These are phyloP conservation scores for Aspergillus vadensis DNA, from an alignment of 2,329 filamentous ascomycete genomes.

Conservation along the genomic window DNA sequence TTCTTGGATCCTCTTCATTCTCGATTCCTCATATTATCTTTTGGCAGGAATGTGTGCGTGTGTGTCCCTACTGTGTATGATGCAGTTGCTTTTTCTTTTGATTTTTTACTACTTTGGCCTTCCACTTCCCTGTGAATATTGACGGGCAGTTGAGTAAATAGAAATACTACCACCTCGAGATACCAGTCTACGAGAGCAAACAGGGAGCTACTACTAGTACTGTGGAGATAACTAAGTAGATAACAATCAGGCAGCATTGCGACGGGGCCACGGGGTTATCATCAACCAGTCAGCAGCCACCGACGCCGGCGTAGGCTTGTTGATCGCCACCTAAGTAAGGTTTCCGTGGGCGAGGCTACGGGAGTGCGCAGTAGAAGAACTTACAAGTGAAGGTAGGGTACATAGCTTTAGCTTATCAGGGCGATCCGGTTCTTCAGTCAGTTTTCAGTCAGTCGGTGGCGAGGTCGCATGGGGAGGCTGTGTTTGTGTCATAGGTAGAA, in stretches of 20 bases:
- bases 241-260: not conserved
- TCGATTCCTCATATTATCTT: no score
- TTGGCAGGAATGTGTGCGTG: no score
- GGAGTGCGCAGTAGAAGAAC: not conserved
- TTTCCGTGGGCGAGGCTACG: not conserved
- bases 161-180: not conserved
- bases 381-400: no score
- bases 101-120: no score
- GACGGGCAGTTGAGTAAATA: not conserved
- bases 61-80: not conserved
- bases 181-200: no score
- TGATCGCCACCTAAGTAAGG: not conserved
- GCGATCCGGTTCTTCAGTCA: conserved; percentile 1
- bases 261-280: not conserved
- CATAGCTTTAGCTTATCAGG: not conserved
- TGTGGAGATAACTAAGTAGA: not conserved
- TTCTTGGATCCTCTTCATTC: conserved; percentile 6
- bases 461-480: not conserved
- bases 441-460: not conserved
- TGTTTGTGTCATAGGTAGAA: not conserved
- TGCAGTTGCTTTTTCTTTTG: no score
- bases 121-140: not conserved
- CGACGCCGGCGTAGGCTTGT: not conserved
- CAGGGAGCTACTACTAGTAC: no score
- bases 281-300: not conserved